Conservation (phyloP, 2,329 filamentous ascomycete genomes). For the Cadophora gregata region DNA sequence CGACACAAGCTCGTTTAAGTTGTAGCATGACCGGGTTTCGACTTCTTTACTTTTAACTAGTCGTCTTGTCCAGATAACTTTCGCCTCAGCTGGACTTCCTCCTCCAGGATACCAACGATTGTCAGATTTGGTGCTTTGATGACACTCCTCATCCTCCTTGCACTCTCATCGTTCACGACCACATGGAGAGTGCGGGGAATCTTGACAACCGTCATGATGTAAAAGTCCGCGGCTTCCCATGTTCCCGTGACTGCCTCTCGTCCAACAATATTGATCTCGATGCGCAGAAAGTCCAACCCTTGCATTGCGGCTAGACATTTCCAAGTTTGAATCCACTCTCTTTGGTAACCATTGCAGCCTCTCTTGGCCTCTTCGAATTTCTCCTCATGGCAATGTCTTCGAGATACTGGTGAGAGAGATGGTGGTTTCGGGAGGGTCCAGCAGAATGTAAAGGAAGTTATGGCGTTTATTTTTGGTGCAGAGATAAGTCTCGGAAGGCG, state of each 20-base stretch:
- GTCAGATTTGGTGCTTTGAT: constrained; percentile 1
- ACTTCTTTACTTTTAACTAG: neutral
- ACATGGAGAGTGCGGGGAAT: constrained; percentile 12
- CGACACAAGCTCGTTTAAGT: constrained; percentile 19
- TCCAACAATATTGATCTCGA: constrained; percentile 13
- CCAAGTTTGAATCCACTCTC: constrained; percentile 17
- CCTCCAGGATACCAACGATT: constrained; percentile 1
- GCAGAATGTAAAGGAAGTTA: constrained; percentile 4
- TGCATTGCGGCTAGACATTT: constrained; percentile 16
- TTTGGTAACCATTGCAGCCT: constrained; percentile 10
- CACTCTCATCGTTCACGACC: constrained; percentile 14
- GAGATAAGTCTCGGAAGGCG: constrained; percentile 13
- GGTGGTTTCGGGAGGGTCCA: constrained; percentile 15
- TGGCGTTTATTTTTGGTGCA: neutral
- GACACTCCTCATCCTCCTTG: neutral
- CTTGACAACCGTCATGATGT: constrained; percentile 15
- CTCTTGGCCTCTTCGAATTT: neutral
- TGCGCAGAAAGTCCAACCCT: constrained; percentile 12
- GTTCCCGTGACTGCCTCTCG: neutral
- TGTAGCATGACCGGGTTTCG: neutral
- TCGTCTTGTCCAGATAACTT: neutral
- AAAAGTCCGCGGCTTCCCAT: constrained; percentile 17
- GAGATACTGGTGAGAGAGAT: neutral
- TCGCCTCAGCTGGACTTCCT: neutral
- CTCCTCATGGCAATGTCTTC: neutral